Evolutionary conservation across 352 stramenopile genomes (phyloP).

Genomic region (Globisporangium splendens): DNA sequence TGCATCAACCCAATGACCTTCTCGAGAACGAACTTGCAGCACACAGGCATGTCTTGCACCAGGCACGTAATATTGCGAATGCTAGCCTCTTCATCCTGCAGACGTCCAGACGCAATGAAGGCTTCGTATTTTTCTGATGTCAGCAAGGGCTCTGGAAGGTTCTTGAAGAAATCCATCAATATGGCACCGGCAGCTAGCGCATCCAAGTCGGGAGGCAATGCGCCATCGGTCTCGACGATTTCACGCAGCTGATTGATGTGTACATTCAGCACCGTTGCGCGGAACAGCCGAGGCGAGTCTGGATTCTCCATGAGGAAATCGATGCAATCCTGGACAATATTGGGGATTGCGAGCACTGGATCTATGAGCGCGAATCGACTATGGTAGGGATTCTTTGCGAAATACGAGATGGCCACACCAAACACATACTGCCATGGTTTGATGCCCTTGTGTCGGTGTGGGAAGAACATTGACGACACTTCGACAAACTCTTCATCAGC

Average conservation of each 20-base stretch:
- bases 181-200: slow-evolving; percentile 61
- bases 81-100: slow-evolving; percentile 71
- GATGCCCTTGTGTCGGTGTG: slow-evolving; percentile 67
- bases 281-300: slow-evolving; percentile 71
- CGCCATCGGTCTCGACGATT: slow-evolving; percentile 66
- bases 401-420: slow-evolving; percentile 63
- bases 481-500: slow-evolving; percentile 39
- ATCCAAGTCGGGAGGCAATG: slow-evolving; percentile 56
- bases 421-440: slow-evolving; percentile 86
- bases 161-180: slow-evolving; percentile 77
- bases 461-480: slow-evolving; percentile 52
- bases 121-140: slow-evolving; percentile 81
- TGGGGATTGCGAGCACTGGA: slow-evolving; percentile 64
- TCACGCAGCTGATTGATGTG: slow-evolving; percentile 69
- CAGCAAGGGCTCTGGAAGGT: slow-evolving; percentile 69
- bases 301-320: slow-evolving; percentile 58
- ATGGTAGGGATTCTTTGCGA: slow-evolving; percentile 79
- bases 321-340: slow-evolving; percentile 77
- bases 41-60: slow-evolving; percentile 67
- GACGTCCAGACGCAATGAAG: slow-evolving; percentile 64
- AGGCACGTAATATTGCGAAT: slow-evolving; percentile 77
- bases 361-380: slow-evolving; percentile 78
- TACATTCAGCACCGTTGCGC: slow-evolving; percentile 70
- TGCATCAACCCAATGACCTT: slow-evolving; percentile 66
- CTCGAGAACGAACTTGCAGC: slow-evolving; percentile 72